Conservation (phyloP, 768 basidiomycete genomes). For the Suillus subluteus region DNA sequence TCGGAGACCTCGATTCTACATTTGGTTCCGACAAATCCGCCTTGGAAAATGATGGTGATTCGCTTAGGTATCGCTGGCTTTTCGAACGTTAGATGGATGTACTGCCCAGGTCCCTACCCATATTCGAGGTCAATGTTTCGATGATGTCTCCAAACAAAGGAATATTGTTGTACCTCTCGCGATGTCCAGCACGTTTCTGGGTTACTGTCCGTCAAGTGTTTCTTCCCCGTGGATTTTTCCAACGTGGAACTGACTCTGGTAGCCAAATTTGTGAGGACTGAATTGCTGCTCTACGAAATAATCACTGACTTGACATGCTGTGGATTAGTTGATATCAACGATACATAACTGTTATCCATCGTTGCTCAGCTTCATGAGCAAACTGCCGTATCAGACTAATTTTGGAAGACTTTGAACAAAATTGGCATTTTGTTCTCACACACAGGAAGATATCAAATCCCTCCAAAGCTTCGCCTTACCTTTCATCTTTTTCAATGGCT, state of each 20-base stretch:
- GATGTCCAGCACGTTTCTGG: slow-evolving; percentile 88
- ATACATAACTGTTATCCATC: slow-evolving; percentile 28
- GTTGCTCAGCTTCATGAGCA: slow-evolving; percentile 3
- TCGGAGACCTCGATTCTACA: slow-evolving; percentile 53
- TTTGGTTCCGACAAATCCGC: slow-evolving; percentile 78
- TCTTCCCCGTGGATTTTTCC: slow-evolving; percentile 74
- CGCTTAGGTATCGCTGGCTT: slow-evolving; percentile 55
- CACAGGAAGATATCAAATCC: neutral
- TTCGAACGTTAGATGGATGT: slow-evolving; percentile 65
- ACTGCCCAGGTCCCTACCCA: slow-evolving; percentile 74
- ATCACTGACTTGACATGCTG: slow-evolving; percentile 42
- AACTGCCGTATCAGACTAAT: neutral
- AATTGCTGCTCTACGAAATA: slow-evolving; percentile 37
- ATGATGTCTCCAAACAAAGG: slow-evolving; percentile 3
- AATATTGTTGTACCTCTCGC: slow-evolving; percentile 55
- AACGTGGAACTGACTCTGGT: slow-evolving; percentile 78
- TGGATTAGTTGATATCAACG: slow-evolving; percentile 20
- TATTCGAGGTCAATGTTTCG: slow-evolving; percentile 7
- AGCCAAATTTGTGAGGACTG: slow-evolving; percentile 13
- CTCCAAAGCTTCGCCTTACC: neutral
- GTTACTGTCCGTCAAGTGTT: slow-evolving; percentile 66
- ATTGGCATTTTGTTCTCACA: slow-evolving; percentile 1
- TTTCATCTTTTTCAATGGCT: slow-evolving; percentile 5
- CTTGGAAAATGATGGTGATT: slow-evolving; percentile 76
- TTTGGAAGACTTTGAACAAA: neutral